phyloP scores from a whole-genome alignment of 1,139 yeast genomes.

The Zygosaccharomyces sapae region DNA sequence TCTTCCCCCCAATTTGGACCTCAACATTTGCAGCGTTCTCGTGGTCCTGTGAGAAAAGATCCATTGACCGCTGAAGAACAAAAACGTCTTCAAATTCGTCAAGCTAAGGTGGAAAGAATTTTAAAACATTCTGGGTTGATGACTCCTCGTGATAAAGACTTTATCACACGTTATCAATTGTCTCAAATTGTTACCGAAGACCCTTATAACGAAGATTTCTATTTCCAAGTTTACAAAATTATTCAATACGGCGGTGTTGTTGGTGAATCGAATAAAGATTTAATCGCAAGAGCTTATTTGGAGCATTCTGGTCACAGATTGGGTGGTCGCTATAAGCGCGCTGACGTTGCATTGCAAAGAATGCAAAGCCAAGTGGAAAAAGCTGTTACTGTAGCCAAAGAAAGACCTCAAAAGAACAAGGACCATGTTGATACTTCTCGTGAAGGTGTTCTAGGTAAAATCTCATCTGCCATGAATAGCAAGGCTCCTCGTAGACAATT shows the following conservation, averaged over 20 bases:
- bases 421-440: constrained; percentile 50
- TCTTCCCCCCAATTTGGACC: constrained; percentile 8
- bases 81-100: constrained; percentile 60
- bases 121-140: constrained; percentile 85
- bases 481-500: constrained; percentile 87
- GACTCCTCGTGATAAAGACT: constrained; percentile 96
- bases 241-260: constrained; percentile 55
- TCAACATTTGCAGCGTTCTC: constrained; percentile 16
- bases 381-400: constrained; percentile 93
- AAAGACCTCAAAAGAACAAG: constrained; percentile 64
- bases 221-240: constrained; percentile 88
- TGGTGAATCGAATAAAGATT: constrained; percentile 43
- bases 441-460: constrained; percentile 90
- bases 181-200: constrained; percentile 96
- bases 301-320: constrained; percentile 90
- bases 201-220: constrained; percentile 95
- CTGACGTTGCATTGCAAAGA: constrained; percentile 90
- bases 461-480: constrained; percentile 66
- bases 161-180: constrained; percentile 87
- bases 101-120: constrained; percentile 73
- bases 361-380: constrained; percentile 98
- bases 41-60: constrained; percentile 33
- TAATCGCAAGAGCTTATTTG: constrained; percentile 91
- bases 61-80: constrained; percentile 49
- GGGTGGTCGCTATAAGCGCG: constrained; percentile 82